Conservation (phyloP, 257 asterid species). For the Nicotiana tabacum region DNA sequence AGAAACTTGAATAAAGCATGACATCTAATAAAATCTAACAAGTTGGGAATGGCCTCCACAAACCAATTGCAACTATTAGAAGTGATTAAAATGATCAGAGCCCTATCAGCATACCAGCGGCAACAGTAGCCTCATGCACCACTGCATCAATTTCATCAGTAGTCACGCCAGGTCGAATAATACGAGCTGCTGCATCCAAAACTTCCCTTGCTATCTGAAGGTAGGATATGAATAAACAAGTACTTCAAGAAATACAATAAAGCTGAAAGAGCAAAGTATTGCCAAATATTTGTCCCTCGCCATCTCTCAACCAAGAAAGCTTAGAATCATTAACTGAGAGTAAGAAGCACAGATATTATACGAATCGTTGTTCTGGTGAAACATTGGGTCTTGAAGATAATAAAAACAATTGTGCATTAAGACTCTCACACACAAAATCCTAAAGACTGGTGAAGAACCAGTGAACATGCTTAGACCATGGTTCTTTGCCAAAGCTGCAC, state of each 20-base stretch:
- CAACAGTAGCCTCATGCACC: constrained; percentile 85
- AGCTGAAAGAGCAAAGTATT: neutral
- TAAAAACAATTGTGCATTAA: neutral
- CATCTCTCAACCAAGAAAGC: neutral
- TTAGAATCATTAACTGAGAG: neutral
- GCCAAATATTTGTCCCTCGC: neutral
- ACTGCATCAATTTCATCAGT: constrained; percentile 97
- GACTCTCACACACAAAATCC: neutral
- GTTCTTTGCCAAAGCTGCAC: neutral
- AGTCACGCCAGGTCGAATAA: constrained; percentile 86
- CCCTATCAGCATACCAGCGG: constrained; percentile 60
- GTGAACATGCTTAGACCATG: neutral
- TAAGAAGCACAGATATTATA: neutral
- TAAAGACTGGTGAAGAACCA: neutral
- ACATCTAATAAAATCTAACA: neutral
- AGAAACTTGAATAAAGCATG: neutral
- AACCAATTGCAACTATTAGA: neutral
- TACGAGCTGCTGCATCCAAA: constrained; percentile 95
- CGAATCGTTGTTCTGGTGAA: neutral
- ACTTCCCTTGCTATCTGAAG: constrained; percentile 90
- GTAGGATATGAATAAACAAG: neutral
- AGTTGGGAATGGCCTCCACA: neutral
- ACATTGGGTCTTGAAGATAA: neutral
- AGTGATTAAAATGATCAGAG: neutral
- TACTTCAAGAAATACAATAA: neutral